Percentiles rank a stretch among this genome's conserved stretches.
Evolutionary conservation across 2,329 filamentous ascomycete species (phyloP).

Genomic region (Cadophora luteo-olivacea): DNA sequence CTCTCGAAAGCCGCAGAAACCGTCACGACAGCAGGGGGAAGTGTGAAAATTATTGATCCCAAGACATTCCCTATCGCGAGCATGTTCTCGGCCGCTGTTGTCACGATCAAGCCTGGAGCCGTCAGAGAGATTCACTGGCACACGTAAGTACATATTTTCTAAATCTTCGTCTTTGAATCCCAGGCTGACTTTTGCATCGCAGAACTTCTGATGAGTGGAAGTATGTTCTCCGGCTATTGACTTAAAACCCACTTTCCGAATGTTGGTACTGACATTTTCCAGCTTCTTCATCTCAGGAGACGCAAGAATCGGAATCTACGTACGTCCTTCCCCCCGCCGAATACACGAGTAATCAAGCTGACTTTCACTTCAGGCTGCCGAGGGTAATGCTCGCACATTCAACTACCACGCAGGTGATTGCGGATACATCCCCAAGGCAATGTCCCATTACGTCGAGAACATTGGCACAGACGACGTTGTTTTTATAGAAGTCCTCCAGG

Average conservation of each 20-base stretch:
- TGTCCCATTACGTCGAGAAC: conserved; percentile 85
- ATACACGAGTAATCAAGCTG: not conserved
- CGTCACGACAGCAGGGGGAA: conserved; percentile 66
- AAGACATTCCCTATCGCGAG: conserved; percentile 40
- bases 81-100: not conserved
- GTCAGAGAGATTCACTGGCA: not conserved
- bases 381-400: conserved; percentile 51
- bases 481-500: conserved; percentile 77
- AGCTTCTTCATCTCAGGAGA: not conserved
- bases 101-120: not conserved
- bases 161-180: not conserved
- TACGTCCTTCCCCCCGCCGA: not conserved
- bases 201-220: conserved; percentile 50
- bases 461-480: conserved; percentile 77
- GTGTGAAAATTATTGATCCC: conserved; percentile 78
- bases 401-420: conserved; percentile 79
- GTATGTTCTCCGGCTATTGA: conserved; percentile 53
- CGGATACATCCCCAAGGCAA: conserved; percentile 43
- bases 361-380: conserved; percentile 1
- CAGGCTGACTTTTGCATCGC: conserved; percentile 55
- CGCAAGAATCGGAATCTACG: not conserved
- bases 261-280: not conserved
- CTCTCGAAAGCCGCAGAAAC: conserved; percentile 68
- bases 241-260: too few species aligned
- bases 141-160: not conserved